Evolutionary conservation across 805 yeast species (phyloP), one percentile per base, ranked within the genome.

Genomic region (Zygosaccharomyces bisporus): DNA sequence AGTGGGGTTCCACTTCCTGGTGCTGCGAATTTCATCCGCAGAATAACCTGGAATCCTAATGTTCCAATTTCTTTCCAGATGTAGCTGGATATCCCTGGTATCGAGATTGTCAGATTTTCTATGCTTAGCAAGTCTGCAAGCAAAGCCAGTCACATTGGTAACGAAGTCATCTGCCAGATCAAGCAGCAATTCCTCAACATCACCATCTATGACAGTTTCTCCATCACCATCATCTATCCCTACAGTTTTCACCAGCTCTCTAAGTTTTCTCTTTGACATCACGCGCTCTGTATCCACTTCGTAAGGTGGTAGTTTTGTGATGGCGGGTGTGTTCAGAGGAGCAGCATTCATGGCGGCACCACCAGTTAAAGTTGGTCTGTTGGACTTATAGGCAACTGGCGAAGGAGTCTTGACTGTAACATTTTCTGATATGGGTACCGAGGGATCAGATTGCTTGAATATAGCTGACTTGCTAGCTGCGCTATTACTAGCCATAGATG

Each of bases 91-190:
- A 63, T 93, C 99, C 55, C 81, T 80, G 12, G 86, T 87, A 53
- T 91, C 98, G 19, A 93, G 71, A 29, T 83, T 77, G 48, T 91
- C 96, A 5, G 87, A 79, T 59, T 86, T 88, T 55, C 99, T 76
- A 61, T 91, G 97, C 63, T 93, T 93, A 17, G 99, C 98, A 52
- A 93, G 72, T 43, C 95, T 77, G 61, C 98, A 91, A 0, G 98
- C 96, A 70, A 93, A 93, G 2, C 88, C 74, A 0, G 97, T 89
- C 2, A 95, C 96, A 38, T 86, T 82, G 6, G 85, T 77, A 12
- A 93, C 93, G 60, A 93, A 93, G 60, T 93, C 98, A 65, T 93
- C 99, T 0, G 99, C 97, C 38, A 93, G 69, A 64, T 93, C 99
- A 34, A 93, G 71, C 27, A 93, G 68, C 31, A 93, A 69, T 55